Conservation (phyloP, 495 filamentous ascomycete species). For the Collariella sp. region DNA sequence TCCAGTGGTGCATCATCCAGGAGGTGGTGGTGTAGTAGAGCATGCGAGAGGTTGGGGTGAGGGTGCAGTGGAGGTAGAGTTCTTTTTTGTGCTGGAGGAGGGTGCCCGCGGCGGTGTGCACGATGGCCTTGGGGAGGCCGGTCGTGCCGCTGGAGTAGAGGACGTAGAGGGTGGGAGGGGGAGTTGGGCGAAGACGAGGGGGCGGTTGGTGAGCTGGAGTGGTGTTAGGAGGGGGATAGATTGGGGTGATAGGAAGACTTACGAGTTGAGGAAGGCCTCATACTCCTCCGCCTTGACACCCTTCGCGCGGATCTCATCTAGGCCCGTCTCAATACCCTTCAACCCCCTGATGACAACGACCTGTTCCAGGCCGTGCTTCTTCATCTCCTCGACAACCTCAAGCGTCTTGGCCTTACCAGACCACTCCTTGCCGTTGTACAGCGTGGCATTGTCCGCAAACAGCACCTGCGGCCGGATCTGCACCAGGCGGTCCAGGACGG, state of each 20-base stretch:
- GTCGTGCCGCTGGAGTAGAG: slow-evolving; percentile 85
- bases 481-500: slow-evolving; percentile 68
- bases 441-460: slow-evolving; percentile 76
- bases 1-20: slow-evolving; percentile 99
- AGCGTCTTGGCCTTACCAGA: slow-evolving; percentile 59
- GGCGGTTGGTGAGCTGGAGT: slow-evolving; percentile 29
- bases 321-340: slow-evolving; percentile 37
- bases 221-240: background rate
- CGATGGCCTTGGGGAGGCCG: slow-evolving; percentile 84
- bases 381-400: slow-evolving; percentile 59
- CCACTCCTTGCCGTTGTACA: slow-evolving; percentile 84
- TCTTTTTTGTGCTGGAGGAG: slow-evolving; percentile 94
- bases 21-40: slow-evolving; percentile 81
- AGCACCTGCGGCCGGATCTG: slow-evolving; percentile 76
- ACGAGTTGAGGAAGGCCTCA: slow-evolving; percentile 30
- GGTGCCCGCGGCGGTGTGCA: slow-evolving; percentile 80
- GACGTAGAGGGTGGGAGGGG: slow-evolving; percentile 80
- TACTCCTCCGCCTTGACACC: slow-evolving; percentile 44
- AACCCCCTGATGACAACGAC: slow-evolving; percentile 66
- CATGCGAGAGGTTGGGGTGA: slow-evolving; percentile 44
- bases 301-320: slow-evolving; percentile 37
- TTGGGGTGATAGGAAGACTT: background rate
- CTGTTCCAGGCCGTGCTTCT: slow-evolving; percentile 47
- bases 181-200: slow-evolving; percentile 62
- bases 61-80: slow-evolving; percentile 72